Evolutionary conservation across 768 basidiomycete species (phyloP), one percentile per base, ranked within the genome.

Genomic region (Boletellus ananiceps): DNA sequence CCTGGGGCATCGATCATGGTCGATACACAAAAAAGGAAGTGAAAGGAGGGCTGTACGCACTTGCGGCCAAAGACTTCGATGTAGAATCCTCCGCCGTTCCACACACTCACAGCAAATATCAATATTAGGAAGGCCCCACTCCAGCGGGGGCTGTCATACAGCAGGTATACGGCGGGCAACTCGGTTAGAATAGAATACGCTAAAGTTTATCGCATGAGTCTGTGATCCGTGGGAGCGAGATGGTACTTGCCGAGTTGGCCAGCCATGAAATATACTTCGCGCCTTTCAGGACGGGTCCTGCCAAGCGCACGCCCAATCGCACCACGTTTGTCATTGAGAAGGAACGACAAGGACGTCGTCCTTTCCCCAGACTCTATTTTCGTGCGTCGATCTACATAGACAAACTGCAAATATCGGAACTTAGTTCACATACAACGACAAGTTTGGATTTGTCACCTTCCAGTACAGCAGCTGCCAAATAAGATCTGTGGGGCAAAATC

Each of bases 31-130:
- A 45, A 9, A 23, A 16, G 25, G 37, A 9, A 25, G 4, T 25
- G 5, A 25, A 37, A 47, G 9, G n/a, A 3, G 23, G 52, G 50
- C 50, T 51, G 43, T 21, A 79, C 90, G 57, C 55, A 94, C 93
- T 96, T 95, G 71, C 93, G 82, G 25, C 93, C 93, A 63, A 95
- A 96, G 16, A 96, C 93, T 66, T 96, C 93, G 46, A 96, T 93
- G 66, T 96, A 96, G 74, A 85, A 96, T 2, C 89, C 90, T 19
- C 88, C 93, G 9, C 94, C 94, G 63, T 97, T 98, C 93, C 93
- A 98, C 0, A 88, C 92, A 51, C 88, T 88, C 39, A 93, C 89
- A 14, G 79, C 73, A 60, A 97, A 90, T 38, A 97, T 86, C 55
- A 79, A 56, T 34, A 94, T 69, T 19, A 97, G 69, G 71, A 93